A percentile compares a stretch with the other conserved stretches of the same genome.
Conservation (phyloP, 2,329 filamentous ascomycete species). For the Pyrenophora tritici-repentis region DNA sequence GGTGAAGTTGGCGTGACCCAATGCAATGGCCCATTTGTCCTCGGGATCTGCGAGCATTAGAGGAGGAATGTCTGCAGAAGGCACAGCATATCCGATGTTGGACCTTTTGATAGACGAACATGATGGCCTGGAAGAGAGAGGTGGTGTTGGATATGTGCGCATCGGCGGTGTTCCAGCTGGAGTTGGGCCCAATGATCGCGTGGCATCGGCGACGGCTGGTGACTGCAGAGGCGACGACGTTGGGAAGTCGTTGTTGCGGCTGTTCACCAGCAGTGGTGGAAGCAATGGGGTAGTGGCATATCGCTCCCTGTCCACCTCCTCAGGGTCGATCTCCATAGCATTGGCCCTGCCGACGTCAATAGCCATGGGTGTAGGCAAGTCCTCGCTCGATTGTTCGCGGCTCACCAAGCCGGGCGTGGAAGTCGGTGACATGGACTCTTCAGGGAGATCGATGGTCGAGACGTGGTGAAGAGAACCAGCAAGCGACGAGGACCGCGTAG, state of each 20-base stretch:
- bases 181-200: constrained; percentile 51
- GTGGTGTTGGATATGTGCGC: constrained; percentile 64
- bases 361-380: constrained; percentile 38
- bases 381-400: constrained; percentile 43
- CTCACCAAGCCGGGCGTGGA: constrained; percentile 33
- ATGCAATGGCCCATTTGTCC: constrained; percentile 81
- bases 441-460: constrained; percentile 45
- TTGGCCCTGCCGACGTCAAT: constrained; percentile 51
- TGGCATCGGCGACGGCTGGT: constrained; percentile 70
- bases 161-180: constrained; percentile 57
- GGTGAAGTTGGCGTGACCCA: constrained; percentile 93
- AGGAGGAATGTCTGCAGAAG: constrained; percentile 63
- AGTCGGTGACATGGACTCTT: constrained; percentile 35
- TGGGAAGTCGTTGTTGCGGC: constrained; percentile 59
- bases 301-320: constrained; percentile 59
- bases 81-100: constrained; percentile 53
- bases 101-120: constrained; percentile 69
- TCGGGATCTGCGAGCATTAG: constrained; percentile 71
- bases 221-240: constrained; percentile 85
- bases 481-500: constrained; percentile 79
- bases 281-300: constrained; percentile 82
- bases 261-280: constrained; percentile 74
- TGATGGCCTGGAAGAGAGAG: constrained; percentile 78
- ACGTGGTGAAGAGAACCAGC: constrained; percentile 62
- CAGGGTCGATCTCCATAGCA: constrained; percentile 55